Conservation (phyloP, 78 protist species). For the Pelomyxa schiedti region DNA sequence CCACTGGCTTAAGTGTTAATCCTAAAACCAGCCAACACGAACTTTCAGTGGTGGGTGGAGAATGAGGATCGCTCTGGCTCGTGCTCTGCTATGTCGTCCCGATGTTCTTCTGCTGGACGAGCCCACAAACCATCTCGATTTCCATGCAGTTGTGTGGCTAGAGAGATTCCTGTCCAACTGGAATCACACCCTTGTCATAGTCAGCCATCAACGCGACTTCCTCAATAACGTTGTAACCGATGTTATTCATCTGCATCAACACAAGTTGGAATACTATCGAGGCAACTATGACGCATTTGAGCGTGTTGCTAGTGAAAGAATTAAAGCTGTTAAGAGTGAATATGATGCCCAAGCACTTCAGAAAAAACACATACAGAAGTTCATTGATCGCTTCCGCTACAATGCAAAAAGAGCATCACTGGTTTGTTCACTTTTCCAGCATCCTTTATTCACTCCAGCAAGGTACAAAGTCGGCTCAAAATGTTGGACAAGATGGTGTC, state of each 20-base stretch:
- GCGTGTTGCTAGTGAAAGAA: slow-evolving; percentile 38
- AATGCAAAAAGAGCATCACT: slow-evolving; percentile 74
- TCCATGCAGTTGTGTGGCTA: slow-evolving; percentile 78
- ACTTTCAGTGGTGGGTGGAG: slow-evolving; percentile 85
- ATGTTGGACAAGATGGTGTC: slow-evolving; percentile 60
- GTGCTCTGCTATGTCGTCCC: slow-evolving; percentile 86
- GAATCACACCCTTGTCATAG: slow-evolving; percentile 50
- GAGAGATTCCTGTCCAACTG: slow-evolving; percentile 34
- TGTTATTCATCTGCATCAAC: slow-evolving; percentile 48
- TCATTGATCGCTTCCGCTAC: slow-evolving; percentile 69
- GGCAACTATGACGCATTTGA: slow-evolving; percentile 81
- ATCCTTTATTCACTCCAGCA: too few species aligned
- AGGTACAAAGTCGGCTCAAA: slow-evolving; percentile 70
- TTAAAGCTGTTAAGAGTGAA: slow-evolving; percentile 33
- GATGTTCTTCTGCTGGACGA: slow-evolving; percentile 88
- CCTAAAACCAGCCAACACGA: slow-evolving; percentile 26
- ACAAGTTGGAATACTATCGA: slow-evolving; percentile 56
- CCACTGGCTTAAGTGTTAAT: not conserved
- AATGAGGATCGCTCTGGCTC: slow-evolving; percentile 79
- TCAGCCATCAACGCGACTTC: slow-evolving; percentile 83
- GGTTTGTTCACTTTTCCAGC: too few species aligned
- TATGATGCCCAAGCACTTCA: slow-evolving; percentile 62
- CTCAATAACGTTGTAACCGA: slow-evolving; percentile 76
- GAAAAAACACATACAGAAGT: slow-evolving; percentile 58
- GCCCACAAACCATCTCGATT: slow-evolving; percentile 91